Base-by-base conservation (phyloP, 768 basidiomycete species). In the Pholiota conissans region DNA sequence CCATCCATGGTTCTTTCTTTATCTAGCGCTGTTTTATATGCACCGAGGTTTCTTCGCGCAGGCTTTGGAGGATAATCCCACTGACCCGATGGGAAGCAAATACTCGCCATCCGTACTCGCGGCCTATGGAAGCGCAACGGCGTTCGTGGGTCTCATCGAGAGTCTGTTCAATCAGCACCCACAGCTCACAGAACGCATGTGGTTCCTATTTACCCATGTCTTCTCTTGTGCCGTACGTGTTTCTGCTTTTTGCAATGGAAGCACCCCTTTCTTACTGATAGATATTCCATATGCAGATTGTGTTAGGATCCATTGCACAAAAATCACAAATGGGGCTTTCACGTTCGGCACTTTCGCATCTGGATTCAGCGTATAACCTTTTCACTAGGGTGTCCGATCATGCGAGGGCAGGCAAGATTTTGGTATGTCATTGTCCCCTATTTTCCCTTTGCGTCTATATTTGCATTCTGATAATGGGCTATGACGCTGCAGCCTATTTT, bases 21-120 rank as follows among this genome's bases (percentile, higher is more conserved):
- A 28, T 34, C 24, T 59, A 87, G 86, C 83, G 11, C 69, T 88
- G 27, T 87, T 89, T 64, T 89, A 89, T 62, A 84, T 90, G 78
- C 87, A 90, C 69, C 79, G 87, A 48, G 86, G 86, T 5, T 90
- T 85, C 74, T 90, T 90, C 65, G 87, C 86, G 1, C 82, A 84
- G 56, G 86, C 87, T 0, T 68, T 90, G 55, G 84, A 86, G 63
- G 86, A 87, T 59, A 79, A 69, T 55, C 82, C 85, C 0, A 71
- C 69, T 6, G 87, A 90, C 67, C 86, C 86, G 4, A 82, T 89
- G 73, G 83, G 84, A 3, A 85, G 85, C 75, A 87, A 83, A 66
- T 90, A 84, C 64, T 82, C 83, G 3, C 83, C 78, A 18, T 89
- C 87, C 3, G 86, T 89, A 5, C 70, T 90, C 49, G 85, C 87